Evolutionary conservation across 2,329 filamentous ascomycete species (phyloP).

Genomic region (Anisogramma anomala): DNA sequence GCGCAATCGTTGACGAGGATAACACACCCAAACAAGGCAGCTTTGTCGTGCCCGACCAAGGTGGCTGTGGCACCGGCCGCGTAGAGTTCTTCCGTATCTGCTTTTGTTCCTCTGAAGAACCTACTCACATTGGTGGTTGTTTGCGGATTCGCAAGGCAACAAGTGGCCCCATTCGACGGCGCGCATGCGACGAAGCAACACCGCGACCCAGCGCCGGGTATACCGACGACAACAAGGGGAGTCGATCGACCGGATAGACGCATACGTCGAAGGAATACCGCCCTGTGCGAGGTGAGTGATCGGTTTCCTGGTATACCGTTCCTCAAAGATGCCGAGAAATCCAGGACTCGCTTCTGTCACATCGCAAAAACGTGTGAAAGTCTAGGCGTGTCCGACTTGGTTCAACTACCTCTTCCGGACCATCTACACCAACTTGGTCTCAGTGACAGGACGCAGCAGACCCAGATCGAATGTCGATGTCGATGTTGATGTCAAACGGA

Average conservation of each 20-base stretch:
- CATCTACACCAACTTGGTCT: background rate
- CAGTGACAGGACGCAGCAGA: background rate
- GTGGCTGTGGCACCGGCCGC: too few species aligned
- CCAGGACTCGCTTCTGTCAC: slow-evolving; percentile 1
- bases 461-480: too few species aligned
- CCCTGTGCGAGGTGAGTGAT: background rate
- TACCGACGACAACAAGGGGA: background rate
- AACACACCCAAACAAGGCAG: background rate
- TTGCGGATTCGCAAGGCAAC: too few species aligned
- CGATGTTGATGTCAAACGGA: too few species aligned
- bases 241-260: background rate
- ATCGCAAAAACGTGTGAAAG: background rate
- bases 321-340: slow-evolving; percentile 9
- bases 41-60: slow-evolving; percentile 1
- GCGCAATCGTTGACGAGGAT: background rate
- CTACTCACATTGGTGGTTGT: too few species aligned
- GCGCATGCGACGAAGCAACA: background rate
- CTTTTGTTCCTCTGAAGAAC: too few species aligned
- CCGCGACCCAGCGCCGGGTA: too few species aligned
- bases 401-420: too few species aligned
- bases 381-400: background rate
- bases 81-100: too few species aligned
- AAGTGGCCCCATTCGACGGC: too few species aligned
- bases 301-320: slow-evolving; percentile 1
- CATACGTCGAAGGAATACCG: background rate